These are phyloP conservation scores for Ceratocystis smalleyi DNA, from an alignment of 2,329 filamentous ascomycete species.

Conservation along the genomic window DNA sequence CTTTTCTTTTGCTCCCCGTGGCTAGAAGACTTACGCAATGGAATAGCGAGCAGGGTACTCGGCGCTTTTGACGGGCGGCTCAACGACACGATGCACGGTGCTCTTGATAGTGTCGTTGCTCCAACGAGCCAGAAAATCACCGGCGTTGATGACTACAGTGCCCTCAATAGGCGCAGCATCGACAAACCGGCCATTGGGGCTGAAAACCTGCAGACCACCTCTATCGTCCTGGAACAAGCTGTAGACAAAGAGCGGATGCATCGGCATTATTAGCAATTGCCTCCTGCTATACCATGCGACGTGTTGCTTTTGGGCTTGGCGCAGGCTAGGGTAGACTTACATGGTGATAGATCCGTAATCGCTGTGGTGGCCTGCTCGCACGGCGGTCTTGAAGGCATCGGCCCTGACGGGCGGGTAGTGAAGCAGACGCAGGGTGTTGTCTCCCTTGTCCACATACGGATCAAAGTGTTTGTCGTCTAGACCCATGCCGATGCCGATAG, in stretches of 20 bases:
- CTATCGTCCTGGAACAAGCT: conserved; percentile 42
- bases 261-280: neutral
- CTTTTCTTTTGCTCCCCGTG: neutral
- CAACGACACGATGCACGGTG: conserved; percentile 78
- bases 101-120: conserved; percentile 84
- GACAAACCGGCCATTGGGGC: conserved; percentile 61
- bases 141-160: conserved; percentile 78
- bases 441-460: conserved; percentile 49
- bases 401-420: conserved; percentile 59
- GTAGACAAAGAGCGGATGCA: neutral
- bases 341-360: conserved; percentile 48
- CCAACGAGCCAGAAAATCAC: conserved; percentile 74
- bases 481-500: conserved; percentile 68
- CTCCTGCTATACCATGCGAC: neutral
- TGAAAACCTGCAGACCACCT: conserved; percentile 44
- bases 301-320: neutral
- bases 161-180: conserved; percentile 68
- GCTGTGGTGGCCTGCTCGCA: conserved; percentile 65
- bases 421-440: conserved; percentile 57
- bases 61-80: conserved; percentile 50
- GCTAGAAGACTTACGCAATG: conserved; percentile 48
- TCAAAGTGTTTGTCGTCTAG: conserved; percentile 63
- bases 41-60: conserved; percentile 66
- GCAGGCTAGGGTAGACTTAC: neutral
- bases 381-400: conserved; percentile 52